Evolutionary conservation across 371 early-diverging fungal species (phyloP).

Genomic region (Lichtheimia ornata): DNA sequence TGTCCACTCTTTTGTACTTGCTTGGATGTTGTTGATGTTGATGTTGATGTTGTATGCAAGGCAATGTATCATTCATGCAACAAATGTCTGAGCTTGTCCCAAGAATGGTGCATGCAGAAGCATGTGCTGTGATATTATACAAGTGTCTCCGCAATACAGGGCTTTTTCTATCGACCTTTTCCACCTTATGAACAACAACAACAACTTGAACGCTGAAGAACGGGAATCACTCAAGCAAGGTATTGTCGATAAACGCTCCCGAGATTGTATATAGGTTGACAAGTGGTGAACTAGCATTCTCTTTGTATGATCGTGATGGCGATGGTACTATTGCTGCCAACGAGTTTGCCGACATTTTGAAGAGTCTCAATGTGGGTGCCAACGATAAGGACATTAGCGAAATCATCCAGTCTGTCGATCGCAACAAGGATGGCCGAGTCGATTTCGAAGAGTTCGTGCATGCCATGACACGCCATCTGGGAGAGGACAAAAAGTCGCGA

Average conservation of each 20-base stretch:
- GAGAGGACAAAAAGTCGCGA: conserved; percentile 21
- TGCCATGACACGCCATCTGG: conserved; percentile 58
- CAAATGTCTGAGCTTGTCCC: too few species aligned
- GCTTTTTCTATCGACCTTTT: too few species aligned
- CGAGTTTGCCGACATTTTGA: conserved; percentile 67
- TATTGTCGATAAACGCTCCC: not conserved
- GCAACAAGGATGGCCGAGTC: conserved; percentile 42
- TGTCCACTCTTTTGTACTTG: too few species aligned
- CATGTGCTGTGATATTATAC: too few species aligned
- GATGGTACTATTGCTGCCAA: conserved; percentile 55
- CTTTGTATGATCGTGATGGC: conserved; percentile 67
- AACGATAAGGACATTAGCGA: conserved; percentile 54
- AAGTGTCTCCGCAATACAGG: too few species aligned
- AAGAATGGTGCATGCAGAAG: too few species aligned
- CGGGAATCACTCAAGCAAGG: conserved; percentile 6
- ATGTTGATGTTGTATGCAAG: too few species aligned
- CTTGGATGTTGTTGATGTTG: too few species aligned
- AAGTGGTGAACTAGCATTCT: conserved; percentile 40
- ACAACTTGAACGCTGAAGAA: conserved; percentile 6
- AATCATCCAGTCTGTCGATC: conserved; percentile 51
- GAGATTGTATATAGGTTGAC: conserved; percentile 20
- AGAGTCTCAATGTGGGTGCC: conserved; percentile 69
- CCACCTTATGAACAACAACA: not conserved
- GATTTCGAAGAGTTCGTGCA: conserved; percentile 70
- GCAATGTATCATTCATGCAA: too few species aligned